Base-by-base conservation (phyloP, 768 basidiomycete species). In the Hypsizygus marmoreus region DNA sequence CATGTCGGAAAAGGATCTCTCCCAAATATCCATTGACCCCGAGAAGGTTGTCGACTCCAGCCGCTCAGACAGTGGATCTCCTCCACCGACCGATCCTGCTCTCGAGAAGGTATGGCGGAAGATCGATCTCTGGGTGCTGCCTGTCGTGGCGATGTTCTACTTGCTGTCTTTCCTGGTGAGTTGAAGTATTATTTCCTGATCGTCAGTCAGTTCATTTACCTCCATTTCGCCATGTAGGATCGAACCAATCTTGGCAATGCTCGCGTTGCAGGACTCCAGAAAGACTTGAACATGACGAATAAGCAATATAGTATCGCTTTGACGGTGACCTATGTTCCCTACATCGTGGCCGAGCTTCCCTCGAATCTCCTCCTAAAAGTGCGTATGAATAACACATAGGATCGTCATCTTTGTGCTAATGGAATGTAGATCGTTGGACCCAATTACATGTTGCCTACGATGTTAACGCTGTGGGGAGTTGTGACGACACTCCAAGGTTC, bases 401-500 rank as follows among this genome's bases (percentile, higher is more conserved):
- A 2, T 7, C 16, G 6, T 16, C 16, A n/a, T 4, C 2, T 24
- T 2, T 23, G 10, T 43, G 10, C 29, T 6, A 12, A 2, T 25
- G 9, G 3, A 1, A 16, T 43, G 1, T 24, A 56, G 55, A 32
- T 48, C 9, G 55, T 56, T 8, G 51, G 55, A 11, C 55, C 55
- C 8, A 56, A 56, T 44, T 39, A 50, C 9, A 47, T 56, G 47
- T 50, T 79, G 38, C 86, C 87, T 0, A 62, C 77, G 1, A 79
- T 86, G 75, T 63, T 86, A 37, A 73, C 77, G 0, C 54, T 79
- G 1, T 89, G 87, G 86, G 86, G 86, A n/a, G 36, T 86, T n/a
- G 74, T 82, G 11, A 73, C 77, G 8, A 72, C 81, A 7, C 66
- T 80, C 34, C 84, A 88, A 73, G 84, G 82, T 75, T 40, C 19